Evolutionary conservation across 371 early-diverging fungal species (phyloP).

Genomic region (Rhizopus delemar): DNA sequence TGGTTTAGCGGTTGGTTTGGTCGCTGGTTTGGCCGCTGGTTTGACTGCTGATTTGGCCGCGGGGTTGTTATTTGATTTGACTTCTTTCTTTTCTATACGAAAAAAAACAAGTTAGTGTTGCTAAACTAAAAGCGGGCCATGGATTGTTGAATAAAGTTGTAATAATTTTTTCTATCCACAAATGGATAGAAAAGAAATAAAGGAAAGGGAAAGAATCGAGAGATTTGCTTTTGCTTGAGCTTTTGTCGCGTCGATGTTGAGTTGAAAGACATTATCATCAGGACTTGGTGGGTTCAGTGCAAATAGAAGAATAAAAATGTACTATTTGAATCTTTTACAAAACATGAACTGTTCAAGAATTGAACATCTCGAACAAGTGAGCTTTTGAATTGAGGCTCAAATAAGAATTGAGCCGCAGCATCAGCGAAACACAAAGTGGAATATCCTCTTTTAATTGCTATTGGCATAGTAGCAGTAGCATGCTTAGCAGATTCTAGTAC

Average conservation of each 20-base stretch:
- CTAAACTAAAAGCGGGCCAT: no score
- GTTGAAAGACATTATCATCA: slow-evolving; percentile 76
- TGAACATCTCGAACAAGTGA: neutral
- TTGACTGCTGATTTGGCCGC: no score
- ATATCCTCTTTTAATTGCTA: neutral
- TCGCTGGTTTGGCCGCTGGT: slow-evolving; percentile 1
- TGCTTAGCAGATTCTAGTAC: no score
- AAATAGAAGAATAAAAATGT: slow-evolving; percentile 45
- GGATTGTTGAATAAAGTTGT: neutral
- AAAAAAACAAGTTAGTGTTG: neutral
- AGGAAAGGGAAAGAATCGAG: slow-evolving; percentile 7
- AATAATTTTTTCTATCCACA: neutral
- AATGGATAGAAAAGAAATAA: slow-evolving; percentile 1
- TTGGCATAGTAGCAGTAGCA: slow-evolving; percentile 2
- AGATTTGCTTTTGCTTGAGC: slow-evolving; percentile 5
- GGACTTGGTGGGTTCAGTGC: slow-evolving; percentile 79
- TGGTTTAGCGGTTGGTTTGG: slow-evolving; percentile 10
- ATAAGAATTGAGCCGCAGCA: slow-evolving; percentile 46
- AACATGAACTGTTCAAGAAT: slow-evolving; percentile 23
- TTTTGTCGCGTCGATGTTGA: slow-evolving; percentile 49
- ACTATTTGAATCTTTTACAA: slow-evolving; percentile 25
- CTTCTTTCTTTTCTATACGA: neutral
- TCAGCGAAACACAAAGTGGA: slow-evolving; percentile 47
- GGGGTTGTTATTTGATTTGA: neutral
- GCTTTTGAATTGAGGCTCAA: slow-evolving; percentile 22